phyloP scores from a whole-genome alignment of 1,284 basidiomycete genomes.

The Rhodotorula sp. region DNA sequence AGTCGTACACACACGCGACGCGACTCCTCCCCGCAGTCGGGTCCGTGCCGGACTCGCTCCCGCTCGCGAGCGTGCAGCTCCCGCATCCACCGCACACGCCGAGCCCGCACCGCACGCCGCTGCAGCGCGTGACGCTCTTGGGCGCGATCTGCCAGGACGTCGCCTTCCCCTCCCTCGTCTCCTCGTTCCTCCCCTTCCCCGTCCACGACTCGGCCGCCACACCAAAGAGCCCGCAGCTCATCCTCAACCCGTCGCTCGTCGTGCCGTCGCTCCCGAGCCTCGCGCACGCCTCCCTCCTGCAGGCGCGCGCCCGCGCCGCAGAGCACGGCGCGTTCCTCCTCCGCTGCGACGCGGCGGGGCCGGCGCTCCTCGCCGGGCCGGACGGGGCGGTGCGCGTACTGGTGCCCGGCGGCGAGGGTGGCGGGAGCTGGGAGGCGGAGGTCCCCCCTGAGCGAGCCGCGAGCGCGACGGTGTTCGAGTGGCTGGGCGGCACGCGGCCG shows the following conservation, averaged over 20 bases:
- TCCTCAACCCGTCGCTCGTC: slow-evolving; percentile 26
- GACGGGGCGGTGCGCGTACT: slow-evolving; percentile 6
- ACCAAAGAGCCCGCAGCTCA: background rate
- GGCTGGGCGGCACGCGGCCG: background rate
- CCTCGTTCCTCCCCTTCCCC: background rate
- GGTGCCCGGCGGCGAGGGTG: slow-evolving; percentile 49
- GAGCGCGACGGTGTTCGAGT: background rate
- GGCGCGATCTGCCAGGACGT: slow-evolving; percentile 32
- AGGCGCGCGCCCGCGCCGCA: slow-evolving; percentile 18
- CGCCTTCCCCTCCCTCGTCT: slow-evolving; percentile 15
- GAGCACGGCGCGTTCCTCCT: slow-evolving; percentile 24
- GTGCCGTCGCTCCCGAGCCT: slow-evolving; percentile 1
- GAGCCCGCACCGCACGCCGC: slow-evolving; percentile 3
- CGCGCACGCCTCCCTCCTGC: slow-evolving; percentile 6
- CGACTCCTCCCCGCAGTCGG: slow-evolving; percentile 4
- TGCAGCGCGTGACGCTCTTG: slow-evolving; percentile 10
- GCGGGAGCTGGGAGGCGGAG: slow-evolving; percentile 43
- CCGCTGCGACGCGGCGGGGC: slow-evolving; percentile 14
- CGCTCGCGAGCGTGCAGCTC: slow-evolving; percentile 9
- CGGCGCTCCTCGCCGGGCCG: background rate
- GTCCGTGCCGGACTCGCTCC: background rate
- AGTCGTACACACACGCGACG: slow-evolving; percentile 16
- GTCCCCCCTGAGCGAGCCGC: background rate
- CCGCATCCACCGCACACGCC: slow-evolving; percentile 6
- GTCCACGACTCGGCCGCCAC: background rate